Evolutionary conservation across 2,329 filamentous ascomycete species (phyloP).

Genomic region (Myotisia sp.): DNA sequence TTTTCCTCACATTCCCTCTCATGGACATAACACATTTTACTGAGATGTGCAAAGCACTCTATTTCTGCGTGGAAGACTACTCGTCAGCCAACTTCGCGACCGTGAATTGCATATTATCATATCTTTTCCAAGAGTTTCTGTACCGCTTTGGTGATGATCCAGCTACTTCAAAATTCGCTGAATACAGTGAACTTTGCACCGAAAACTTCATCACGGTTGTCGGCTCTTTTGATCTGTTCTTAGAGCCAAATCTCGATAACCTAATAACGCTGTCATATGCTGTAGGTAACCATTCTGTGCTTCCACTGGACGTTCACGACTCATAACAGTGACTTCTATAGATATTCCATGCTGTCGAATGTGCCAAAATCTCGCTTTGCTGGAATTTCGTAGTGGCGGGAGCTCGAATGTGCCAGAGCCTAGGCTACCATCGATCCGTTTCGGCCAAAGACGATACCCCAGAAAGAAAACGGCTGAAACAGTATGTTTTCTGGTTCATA

Average conservation of each 20-base stretch:
- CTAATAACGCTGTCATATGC: conserved; percentile 45
- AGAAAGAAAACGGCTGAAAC: conserved; percentile 17
- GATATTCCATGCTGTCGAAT: conserved; percentile 49
- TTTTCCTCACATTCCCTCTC: conserved; percentile 12
- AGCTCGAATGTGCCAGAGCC: conserved; percentile 45
- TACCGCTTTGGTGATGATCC: conserved; percentile 13
- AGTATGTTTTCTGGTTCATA: conserved; percentile 41
- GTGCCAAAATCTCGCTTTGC: conserved; percentile 48
- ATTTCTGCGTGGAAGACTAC: conserved; percentile 31
- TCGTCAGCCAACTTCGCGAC: conserved; percentile 28
- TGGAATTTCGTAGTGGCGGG: conserved; percentile 49
- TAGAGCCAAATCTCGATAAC: conserved; percentile 42
- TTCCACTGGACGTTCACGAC: conserved; percentile 19
- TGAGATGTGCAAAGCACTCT: conserved; percentile 29
- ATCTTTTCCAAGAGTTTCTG: conserved; percentile 24
- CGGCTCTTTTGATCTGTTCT: conserved; percentile 40
- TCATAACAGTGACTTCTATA: conserved; percentile 17
- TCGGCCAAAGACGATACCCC: conserved; percentile 16
- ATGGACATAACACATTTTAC: conserved; percentile 22
- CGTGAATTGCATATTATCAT: conserved; percentile 26
- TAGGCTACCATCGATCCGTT: conserved; percentile 43
- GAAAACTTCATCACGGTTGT: conserved; percentile 33
- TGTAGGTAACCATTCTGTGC: conserved; percentile 26
- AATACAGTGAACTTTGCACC: conserved; percentile 25
- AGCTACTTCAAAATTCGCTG: conserved; percentile 16